These are phyloP conservation scores for Yarrowia hollandica DNA, from an alignment of 805 yeast genomes.

Conservation along the genomic window DNA sequence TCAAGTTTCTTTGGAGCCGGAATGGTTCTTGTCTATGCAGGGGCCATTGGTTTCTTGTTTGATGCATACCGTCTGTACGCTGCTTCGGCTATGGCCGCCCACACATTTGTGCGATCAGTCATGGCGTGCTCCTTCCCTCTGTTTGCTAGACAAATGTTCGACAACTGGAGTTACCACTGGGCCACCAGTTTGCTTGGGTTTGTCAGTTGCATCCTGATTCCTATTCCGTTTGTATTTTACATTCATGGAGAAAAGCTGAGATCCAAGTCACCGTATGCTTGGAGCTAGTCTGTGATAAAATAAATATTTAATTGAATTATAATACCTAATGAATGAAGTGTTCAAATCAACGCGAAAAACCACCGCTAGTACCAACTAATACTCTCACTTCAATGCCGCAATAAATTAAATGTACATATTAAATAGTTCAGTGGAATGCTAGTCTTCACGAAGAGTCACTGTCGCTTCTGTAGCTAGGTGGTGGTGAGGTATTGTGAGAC, in stretches of 20 bases:
- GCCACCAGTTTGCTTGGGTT: constrained; percentile 62
- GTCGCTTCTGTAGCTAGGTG: constrained; percentile 19
- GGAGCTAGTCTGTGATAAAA: too few relatives aligned
- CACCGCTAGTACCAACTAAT: too few relatives aligned
- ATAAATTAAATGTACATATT: constrained; percentile 26
- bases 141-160: constrained; percentile 81
- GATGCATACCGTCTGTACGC: constrained; percentile 42
- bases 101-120: constrained; percentile 72
- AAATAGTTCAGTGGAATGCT: constrained; percentile 21
- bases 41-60: constrained; percentile 58
- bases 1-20: constrained; percentile 56
- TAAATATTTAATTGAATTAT: too few relatives aligned
- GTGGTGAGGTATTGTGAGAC: constrained; percentile 18
- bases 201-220: constrained; percentile 49
- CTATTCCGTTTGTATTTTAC: constrained; percentile 49
- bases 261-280: constrained; percentile 30
- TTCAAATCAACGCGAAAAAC: too few relatives aligned
- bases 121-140: constrained; percentile 80
- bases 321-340: too few relatives aligned
- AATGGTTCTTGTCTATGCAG: constrained; percentile 63
- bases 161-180: constrained; percentile 71
- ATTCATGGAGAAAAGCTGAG: constrained; percentile 47
- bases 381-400: too few relatives aligned
- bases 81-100: constrained; percentile 70
- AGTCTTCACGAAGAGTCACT: constrained; percentile 5